These are phyloP conservation scores for Magnolia sinica DNA, from an alignment of 164 flowering plant genomes.

Conservation along the genomic window DNA sequence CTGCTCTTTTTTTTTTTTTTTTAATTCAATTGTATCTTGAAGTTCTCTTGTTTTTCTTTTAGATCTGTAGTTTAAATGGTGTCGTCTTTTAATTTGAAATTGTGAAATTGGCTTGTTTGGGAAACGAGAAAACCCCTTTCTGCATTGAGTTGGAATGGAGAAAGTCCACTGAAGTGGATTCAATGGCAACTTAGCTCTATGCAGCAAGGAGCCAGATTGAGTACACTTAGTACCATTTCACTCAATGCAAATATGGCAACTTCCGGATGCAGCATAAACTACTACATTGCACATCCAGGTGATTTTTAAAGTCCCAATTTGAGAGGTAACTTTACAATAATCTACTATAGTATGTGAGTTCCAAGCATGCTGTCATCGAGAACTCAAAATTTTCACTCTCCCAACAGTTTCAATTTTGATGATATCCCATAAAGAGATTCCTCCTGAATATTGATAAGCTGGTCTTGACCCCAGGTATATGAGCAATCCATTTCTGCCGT, in stretches of 20 bases:
- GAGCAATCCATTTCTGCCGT: constrained; percentile 79
- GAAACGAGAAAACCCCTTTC: background rate
- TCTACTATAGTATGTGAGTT: background rate
- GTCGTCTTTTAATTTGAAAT: background rate
- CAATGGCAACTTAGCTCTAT: background rate
- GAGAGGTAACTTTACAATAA: background rate
- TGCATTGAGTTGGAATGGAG: background rate
- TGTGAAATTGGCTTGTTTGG: background rate
- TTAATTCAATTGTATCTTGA: background rate
- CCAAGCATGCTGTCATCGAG: background rate
- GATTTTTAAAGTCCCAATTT: too few relatives aligned
- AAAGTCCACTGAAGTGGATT: background rate
- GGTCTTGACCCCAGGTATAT: constrained; percentile 49
- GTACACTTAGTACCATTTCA: background rate
- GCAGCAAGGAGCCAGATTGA: background rate
- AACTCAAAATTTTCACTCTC: background rate
- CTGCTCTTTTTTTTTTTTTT: background rate
- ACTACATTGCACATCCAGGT: too few relatives aligned
- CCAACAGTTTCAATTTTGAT: background rate
- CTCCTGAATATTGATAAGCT: background rate
- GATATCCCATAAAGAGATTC: background rate
- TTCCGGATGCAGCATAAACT: background rate
- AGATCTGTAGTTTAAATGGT: background rate
- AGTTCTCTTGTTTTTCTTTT: background rate
- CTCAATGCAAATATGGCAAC: background rate